These are phyloP conservation scores for Talaromyces sp. DNA, from an alignment of 2,329 filamentous ascomycete genomes.

Conservation along the genomic window DNA sequence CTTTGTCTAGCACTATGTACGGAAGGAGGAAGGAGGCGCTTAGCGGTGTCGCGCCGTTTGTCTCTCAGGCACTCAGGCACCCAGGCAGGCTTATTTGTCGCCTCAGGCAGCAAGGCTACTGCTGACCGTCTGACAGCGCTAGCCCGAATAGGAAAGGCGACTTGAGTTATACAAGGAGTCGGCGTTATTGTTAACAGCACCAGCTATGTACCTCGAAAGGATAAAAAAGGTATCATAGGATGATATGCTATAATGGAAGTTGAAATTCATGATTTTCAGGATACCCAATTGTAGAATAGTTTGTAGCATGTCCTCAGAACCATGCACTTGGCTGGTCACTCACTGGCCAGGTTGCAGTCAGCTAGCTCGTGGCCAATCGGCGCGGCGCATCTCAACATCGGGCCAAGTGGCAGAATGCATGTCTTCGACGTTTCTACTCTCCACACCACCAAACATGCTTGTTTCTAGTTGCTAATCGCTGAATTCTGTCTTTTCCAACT, in stretches of 20 bases:
- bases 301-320: not conserved
- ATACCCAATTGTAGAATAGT: not conserved
- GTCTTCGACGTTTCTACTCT: not conserved
- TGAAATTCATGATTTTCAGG: not conserved
- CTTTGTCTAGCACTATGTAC: slow-evolving; percentile 15
- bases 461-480: not conserved
- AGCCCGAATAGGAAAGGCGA: slow-evolving; percentile 12
- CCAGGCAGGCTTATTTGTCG: not conserved
- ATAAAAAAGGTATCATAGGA: not conserved
- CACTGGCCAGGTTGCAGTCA: not conserved
- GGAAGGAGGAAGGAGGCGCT: slow-evolving; percentile 6
- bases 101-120: not conserved
- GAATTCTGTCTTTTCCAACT: not conserved
- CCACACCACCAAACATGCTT: not conserved
- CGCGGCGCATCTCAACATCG: not conserved
- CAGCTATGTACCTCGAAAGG: not conserved
- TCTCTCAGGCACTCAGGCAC: not conserved
- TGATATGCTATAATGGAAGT: not conserved
- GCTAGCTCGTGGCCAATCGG: slow-evolving; percentile 7
- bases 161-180: not conserved
- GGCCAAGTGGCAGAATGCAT: slow-evolving; percentile 8
- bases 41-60: not conserved
- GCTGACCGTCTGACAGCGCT: slow-evolving; percentile 17
- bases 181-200: not conserved
- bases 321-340: not conserved